Base-by-base conservation (phyloP, 306 rosid genomes). In the Lathyrus sativus region DNA sequence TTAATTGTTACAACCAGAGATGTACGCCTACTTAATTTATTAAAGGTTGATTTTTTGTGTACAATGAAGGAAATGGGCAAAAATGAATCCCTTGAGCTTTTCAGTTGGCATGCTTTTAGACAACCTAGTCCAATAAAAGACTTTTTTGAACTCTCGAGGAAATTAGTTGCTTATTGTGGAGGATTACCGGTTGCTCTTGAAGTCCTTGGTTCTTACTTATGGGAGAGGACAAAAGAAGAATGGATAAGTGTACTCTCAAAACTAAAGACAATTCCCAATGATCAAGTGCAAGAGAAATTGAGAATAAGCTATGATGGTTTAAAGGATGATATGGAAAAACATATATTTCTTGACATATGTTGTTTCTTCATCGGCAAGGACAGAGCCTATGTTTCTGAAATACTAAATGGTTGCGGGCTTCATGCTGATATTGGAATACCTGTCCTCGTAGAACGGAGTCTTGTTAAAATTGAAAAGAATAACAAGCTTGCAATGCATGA, bases 151-250 rank as follows among this genome's bases (percentile, higher is more conserved):
- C 66, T 60, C 29, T 60, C 66, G 5, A 37, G 2, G 4, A 37
- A 15, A 1, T 4, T 37, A 9, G 66, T 37, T 17, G 46, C 29
- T 60, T 60, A 60, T 15, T 60, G 66, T 9, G 48, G 66, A 60
- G 66, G 66, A 38, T 37, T 60, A 17, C 66, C 66, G 3, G 2
- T 60, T 4, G 66, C 66, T 37, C 66, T 60, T 37, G 66, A 60
- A 60, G 48, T 60, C 29, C 2, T 60, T 37, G 46, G 66, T 35
- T 60, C 31, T 37, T 37, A 37, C 48, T 60, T 60, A 37, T n/a
- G 6, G 2, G 15, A 60, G 46, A 60, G 66, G 31, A 17, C 28
- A 9, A 5, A 60, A 37, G 0, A 15, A 60, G 66, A 60, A 37
- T 60, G 66, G 66, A 2, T 0, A 60, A 37, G 46, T 60, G 48